Evolutionary conservation across 2,329 filamentous ascomycete genomes (phyloP), one percentile per base, ranked within the genome.

Genomic region (Colletotrichum sp.): DNA sequence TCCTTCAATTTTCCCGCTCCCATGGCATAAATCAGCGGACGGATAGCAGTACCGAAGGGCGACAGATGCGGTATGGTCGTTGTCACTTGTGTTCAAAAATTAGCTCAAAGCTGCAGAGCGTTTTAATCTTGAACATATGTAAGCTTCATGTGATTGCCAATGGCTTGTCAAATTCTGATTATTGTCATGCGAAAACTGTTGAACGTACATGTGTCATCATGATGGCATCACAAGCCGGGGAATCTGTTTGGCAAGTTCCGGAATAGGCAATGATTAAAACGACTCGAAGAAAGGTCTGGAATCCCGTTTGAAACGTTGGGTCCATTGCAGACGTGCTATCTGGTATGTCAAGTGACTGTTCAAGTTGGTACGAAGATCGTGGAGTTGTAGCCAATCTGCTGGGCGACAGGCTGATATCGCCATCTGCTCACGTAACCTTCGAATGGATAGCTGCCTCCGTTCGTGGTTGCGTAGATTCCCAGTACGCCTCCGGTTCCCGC

Each of bases 251-350:
- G 1, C 43, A 52, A 2, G 10, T 52, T 52, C 43, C 43, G 0
- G 9, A 1, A 7, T 21, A 52, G 18, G 12, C 10, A 52, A 21
- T 21, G 0, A 21, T 52, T 4, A 21, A 2, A 52, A 52, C 4
- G 4, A 52, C 12, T n/a, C 12, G n/a, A 21, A 12, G 10, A 2
- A 52, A 21, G 0, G 1, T 52, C 2, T 52, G 0, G 0, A 21
- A 7, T 21, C n/a, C 43, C 10, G 12, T 52, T 52, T 13, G 9
- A 21, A 12, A 13, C n/a, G 43, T 13, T 21, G 10, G 13, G n/a
- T 0, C n/a, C n/a, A 21, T 52, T 52, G 0, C 43, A 52, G n/a
- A 12, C 1, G 0, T 52, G 5, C 4, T 52, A 21, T 13, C 5
- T 21, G n/a, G 10, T 21, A 52, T 21, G n/a, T 26, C n/a, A 1